Evolutionary conservation across 2,329 filamentous ascomycete genomes (phyloP), one percentile per base, ranked within the genome.

Genomic region (Neofusicoccum sp.): DNA sequence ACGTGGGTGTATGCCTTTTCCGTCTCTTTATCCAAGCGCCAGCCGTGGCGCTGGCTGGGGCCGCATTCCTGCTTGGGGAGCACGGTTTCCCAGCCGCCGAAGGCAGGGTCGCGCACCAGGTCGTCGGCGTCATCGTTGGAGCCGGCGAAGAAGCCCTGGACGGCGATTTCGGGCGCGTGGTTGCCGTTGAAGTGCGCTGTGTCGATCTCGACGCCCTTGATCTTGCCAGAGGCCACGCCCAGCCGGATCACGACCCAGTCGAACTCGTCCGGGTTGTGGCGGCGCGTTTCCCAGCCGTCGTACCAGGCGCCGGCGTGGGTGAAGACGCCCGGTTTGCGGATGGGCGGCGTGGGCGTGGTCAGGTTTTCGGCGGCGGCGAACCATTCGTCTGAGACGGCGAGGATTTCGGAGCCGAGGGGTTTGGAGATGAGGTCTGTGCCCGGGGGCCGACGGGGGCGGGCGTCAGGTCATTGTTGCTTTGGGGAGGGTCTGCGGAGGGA

Each of bases 151-250:
- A 87, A 87, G 49, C 89, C 91, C 74, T 94, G 88, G 16, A 95
- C 89, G 0, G 88, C 91, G 71, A 93, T 86, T 67, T 88, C 89
- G 1, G 91, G 91, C 6, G 91, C 91, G 72, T 94, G 89, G 78
- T 94, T 94, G 65, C 91, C 91, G 64, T 85, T 87, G 82, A 94
- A 95, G 80, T 88, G 91, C 56, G 89, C 87, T 2, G 91, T 94
- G 77, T 94, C 90, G 66, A 94, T 83, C 78, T 94, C 91, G 52
- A 93, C 80, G 14, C 91, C 91, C 64, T 85, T 83, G 33, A 94
- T 85, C 14, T 83, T 88, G 50, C 90, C 91, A 1, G 88, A 91
- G 8, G 89, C 80, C 0, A 85, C 83, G n/a, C 85, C 85, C 0
- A 87, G 79, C 48, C 83, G 79, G 64, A 87, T 79, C 6, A 87